These are phyloP conservation scores for Mayamaea pseudoterrestris DNA, from an alignment of 108 stramenopile species.

Conservation along the genomic window DNA sequence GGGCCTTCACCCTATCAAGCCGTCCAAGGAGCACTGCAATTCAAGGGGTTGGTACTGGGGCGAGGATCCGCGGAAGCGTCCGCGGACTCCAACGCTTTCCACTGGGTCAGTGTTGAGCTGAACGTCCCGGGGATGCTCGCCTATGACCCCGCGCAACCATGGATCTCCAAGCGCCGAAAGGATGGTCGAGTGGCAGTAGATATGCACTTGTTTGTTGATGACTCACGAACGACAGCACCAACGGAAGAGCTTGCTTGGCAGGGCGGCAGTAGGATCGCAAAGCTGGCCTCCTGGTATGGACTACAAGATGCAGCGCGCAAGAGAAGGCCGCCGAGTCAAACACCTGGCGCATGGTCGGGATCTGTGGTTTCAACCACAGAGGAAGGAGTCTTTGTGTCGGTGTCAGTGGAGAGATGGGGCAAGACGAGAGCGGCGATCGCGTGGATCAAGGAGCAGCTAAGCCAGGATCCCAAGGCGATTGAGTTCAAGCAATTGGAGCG, in stretches of 20 bases:
- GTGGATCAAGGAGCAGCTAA: no score
- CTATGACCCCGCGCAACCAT: conserved; percentile 17
- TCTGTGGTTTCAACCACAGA: conserved; percentile 5
- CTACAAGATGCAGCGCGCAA: conserved; percentile 32
- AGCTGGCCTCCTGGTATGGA: conserved; percentile 9
- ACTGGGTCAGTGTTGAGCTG: conserved; percentile 12
- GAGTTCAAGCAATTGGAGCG: conserved; percentile 4
- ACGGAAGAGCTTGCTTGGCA: conserved; percentile 10
- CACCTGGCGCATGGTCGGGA: conserved; percentile 14
- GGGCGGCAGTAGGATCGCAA: conserved; percentile 1
- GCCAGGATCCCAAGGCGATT: neutral
- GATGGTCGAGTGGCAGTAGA: conserved; percentile 18
- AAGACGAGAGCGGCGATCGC: conserved; percentile 6
- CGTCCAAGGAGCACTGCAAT: no score
- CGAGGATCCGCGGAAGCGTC: no score
- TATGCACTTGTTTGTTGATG: conserved; percentile 21
- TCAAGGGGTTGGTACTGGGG: no score
- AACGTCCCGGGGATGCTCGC: conserved; percentile 27
- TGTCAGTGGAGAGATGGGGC: conserved; percentile 12
- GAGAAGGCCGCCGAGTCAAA: neutral
- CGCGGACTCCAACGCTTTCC: conserved; percentile 34
- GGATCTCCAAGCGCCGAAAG: conserved; percentile 14
- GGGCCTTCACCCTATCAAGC: no score
- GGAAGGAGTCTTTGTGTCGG: conserved; percentile 7
- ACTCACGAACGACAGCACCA: conserved; percentile 4